These are phyloP conservation scores for Mangifera indica DNA, from an alignment of 345 rosid species.

Conservation along the genomic window DNA sequence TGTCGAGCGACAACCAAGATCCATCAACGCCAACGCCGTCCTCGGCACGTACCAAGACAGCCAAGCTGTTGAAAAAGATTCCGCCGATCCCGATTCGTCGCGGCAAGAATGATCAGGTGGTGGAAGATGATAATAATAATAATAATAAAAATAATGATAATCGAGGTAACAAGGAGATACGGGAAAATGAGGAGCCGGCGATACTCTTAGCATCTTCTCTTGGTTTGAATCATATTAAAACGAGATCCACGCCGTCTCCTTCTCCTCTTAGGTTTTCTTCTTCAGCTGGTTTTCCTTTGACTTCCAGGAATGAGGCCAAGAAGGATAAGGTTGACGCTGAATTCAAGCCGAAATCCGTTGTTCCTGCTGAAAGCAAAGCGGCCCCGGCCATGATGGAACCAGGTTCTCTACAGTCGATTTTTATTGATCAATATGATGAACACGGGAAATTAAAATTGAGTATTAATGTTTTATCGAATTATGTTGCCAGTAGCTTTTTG, in stretches of 20 bases:
- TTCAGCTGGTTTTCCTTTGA: conserved; percentile 26
- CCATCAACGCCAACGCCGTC: conserved; percentile 21
- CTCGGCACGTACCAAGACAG: conserved; percentile 19
- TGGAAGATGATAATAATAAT: conserved; percentile 2
- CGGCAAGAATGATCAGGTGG: conserved; percentile 13
- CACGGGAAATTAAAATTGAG: conserved; percentile 2
- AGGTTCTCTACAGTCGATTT: neutral
- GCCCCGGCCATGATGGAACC: conserved; percentile 4
- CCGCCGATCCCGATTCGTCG: conserved; percentile 54
- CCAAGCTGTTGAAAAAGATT: conserved; percentile 69
- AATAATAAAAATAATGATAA: neutral
- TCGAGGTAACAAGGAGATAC: conserved; percentile 2
- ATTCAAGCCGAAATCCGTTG: neutral
- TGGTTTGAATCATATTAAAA: conserved; percentile 74
- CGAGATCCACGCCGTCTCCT: conserved; percentile 51
- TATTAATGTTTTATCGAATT: neutral
- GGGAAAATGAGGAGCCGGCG: conserved; percentile 28
- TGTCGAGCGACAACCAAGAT: conserved; percentile 34
- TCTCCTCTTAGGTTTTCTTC: conserved; percentile 66
- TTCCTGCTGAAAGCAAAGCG: neutral
- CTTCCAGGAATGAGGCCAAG: conserved; percentile 10
- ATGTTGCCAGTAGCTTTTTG: neutral
- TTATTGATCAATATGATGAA: neutral
- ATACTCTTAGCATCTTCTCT: conserved; percentile 59
- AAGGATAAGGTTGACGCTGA: conserved; percentile 29